These are phyloP conservation scores for Torulaspora delbrueckii DNA, from an alignment of 805 yeast genomes.

Conservation along the genomic window DNA sequence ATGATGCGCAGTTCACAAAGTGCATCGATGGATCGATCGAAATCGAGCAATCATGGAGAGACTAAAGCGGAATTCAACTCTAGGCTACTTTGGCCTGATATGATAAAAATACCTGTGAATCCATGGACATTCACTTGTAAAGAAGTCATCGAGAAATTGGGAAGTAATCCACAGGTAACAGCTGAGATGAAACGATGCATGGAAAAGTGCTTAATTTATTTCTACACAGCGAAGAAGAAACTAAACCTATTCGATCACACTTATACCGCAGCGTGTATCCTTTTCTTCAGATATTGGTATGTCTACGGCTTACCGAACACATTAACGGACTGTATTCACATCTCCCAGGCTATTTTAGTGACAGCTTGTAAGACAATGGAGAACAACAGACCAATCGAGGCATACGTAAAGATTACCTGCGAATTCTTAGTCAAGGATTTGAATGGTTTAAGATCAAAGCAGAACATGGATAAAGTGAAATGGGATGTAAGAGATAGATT, in stretches of 20 bases:
- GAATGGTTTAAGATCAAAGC: slow-evolving; percentile 20
- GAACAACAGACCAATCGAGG: slow-evolving; percentile 36
- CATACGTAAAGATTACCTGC: slow-evolving; percentile 33
- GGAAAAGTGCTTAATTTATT: slow-evolving; percentile 35
- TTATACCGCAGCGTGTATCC: slow-evolving; percentile 34
- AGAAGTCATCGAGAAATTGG: slow-evolving; percentile 31
- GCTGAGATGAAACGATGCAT: slow-evolving; percentile 29
- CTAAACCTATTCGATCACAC: slow-evolving; percentile 35
- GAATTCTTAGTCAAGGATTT: slow-evolving; percentile 26
- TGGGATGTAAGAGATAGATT: slow-evolving; percentile 37
- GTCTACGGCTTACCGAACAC: slow-evolving; percentile 29
- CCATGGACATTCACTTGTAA: slow-evolving; percentile 30
- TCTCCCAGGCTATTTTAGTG: slow-evolving; percentile 34
- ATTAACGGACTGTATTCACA: slow-evolving; percentile 30
- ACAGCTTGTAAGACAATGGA: slow-evolving; percentile 37
- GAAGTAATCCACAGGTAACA: slow-evolving; percentile 19
- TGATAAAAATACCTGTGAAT: slow-evolving; percentile 31
- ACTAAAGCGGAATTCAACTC: slow-evolving; percentile 22
- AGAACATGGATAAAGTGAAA: slow-evolving; percentile 34
- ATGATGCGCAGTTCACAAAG: background rate
- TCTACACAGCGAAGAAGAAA: slow-evolving; percentile 34
- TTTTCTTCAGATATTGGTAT: slow-evolving; percentile 36
- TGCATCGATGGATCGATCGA: background rate
- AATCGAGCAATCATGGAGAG: background rate
- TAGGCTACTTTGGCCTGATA: slow-evolving; percentile 35